phyloP scores from a whole-genome alignment of 495 filamentous ascomycete genomes.

The Parathielavia hyrcaniae region DNA sequence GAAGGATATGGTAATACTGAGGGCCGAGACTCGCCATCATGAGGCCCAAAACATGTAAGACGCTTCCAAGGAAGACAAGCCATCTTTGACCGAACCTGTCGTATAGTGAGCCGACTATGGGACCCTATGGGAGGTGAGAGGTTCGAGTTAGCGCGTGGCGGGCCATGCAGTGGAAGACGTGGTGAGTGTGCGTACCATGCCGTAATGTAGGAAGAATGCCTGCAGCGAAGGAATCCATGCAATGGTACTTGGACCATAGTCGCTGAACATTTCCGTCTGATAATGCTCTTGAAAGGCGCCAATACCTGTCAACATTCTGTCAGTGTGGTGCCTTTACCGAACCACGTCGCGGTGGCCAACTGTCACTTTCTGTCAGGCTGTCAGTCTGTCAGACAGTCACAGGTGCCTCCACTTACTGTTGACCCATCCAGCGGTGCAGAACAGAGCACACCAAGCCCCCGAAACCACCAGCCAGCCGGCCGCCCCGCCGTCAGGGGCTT shows the following conservation, averaged over 20 bases:
- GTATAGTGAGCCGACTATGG: not conserved
- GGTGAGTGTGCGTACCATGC: not conserved
- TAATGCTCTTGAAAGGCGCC: not conserved
- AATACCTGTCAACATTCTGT: not conserved
- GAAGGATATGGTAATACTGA: conserved; percentile 58
- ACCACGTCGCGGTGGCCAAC: too few species aligned
- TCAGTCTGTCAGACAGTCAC: too few species aligned
- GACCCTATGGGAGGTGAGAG: not conserved
- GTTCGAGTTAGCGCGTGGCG: too few species aligned
- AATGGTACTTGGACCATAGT: not conserved
- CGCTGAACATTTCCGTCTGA: not conserved
- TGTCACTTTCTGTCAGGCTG: too few species aligned
- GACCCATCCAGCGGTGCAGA: too few species aligned
- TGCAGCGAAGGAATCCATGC: not conserved
- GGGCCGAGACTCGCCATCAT: conserved; percentile 63
- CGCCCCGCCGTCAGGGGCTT: too few species aligned
- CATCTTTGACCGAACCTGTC: conserved; percentile 51
- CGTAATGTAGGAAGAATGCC: not conserved
- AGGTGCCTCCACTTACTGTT: too few species aligned
- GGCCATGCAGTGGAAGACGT: too few species aligned
- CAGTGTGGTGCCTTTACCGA: too few species aligned
- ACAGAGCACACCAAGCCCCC: too few species aligned
- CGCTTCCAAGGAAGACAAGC: conserved; percentile 51
- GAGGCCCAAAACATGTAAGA: conserved; percentile 61
- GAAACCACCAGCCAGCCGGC: too few species aligned